Conservation (phyloP, 2,329 filamentous ascomycete genomes). For the Shiraia bambusicola region DNA sequence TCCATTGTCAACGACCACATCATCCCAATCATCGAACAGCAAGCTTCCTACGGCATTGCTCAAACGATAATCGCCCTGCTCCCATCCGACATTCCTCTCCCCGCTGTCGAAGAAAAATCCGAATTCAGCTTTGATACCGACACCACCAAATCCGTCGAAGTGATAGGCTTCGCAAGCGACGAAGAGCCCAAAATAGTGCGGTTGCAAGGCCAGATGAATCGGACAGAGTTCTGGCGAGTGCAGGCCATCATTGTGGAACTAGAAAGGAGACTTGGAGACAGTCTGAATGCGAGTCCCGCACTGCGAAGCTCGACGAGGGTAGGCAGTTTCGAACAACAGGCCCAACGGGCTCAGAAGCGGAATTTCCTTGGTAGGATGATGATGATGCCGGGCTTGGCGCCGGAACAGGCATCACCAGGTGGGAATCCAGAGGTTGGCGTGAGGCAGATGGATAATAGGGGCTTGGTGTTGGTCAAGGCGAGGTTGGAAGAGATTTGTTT, state of each 20-base stretch:
- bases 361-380: conserved; percentile 28
- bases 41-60: conserved; percentile 46
- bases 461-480: conserved; percentile 29
- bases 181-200: conserved; percentile 45
- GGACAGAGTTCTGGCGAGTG: conserved; percentile 48
- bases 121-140: conserved; percentile 34
- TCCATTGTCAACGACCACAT: conserved; percentile 44
- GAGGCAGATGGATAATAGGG: conserved; percentile 10
- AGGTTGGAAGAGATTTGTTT: conserved; percentile 37
- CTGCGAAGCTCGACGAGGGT: conserved; percentile 7
- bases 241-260: conserved; percentile 46
- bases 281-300: conserved; percentile 28
- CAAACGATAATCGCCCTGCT: conserved; percentile 49
- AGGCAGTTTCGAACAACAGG: not conserved
- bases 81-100: conserved; percentile 45
- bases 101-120: conserved; percentile 24
- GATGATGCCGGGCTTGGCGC: conserved; percentile 21
- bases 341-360: conserved; percentile 8
- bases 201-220: conserved; percentile 45
- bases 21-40: conserved; percentile 45
- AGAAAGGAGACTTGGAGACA: conserved; percentile 35
- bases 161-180: conserved; percentile 45
- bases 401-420: conserved; percentile 20
- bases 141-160: conserved; percentile 29
- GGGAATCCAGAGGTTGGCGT: conserved; percentile 25